These are phyloP conservation scores for Entomortierella chlamydospora DNA, from an alignment of 192 early-diverging fungal genomes.

Conservation along the genomic window DNA sequence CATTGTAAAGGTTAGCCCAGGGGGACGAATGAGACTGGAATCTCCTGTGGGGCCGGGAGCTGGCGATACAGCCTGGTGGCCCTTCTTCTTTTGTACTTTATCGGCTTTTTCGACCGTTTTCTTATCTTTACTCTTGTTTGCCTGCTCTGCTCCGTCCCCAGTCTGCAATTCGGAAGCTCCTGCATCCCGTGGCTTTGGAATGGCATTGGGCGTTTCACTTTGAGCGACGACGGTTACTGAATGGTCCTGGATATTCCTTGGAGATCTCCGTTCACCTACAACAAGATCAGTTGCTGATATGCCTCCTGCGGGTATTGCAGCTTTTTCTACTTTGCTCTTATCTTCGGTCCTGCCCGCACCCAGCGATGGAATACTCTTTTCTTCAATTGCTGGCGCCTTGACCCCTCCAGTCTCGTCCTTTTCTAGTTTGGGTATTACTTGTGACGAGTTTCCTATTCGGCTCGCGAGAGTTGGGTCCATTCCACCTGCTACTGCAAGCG, in stretches of 20 bases:
- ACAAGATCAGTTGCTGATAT: slow-evolving; percentile 18
- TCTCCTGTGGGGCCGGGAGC: slow-evolving; percentile 22
- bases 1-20: slow-evolving; percentile 59
- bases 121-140: slow-evolving; percentile 10
- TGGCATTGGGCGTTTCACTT: neutral
- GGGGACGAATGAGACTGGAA: slow-evolving; percentile 41
- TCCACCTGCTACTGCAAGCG: slow-evolving; percentile 46
- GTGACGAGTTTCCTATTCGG: slow-evolving; percentile 16
- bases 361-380: slow-evolving; percentile 5
- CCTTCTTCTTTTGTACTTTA: slow-evolving; percentile 26
- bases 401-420: neutral
- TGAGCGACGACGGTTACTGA: slow-evolving; percentile 4
- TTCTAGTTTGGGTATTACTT: slow-evolving; percentile 17
- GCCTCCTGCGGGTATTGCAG: neutral
- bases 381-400: neutral
- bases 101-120: slow-evolving; percentile 11
- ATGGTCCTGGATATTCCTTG: slow-evolving; percentile 36
- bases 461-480: slow-evolving; percentile 45
- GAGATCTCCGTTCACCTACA: slow-evolving; percentile 24
- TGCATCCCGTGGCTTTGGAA: neutral
- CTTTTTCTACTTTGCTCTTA: neutral
- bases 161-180: neutral
- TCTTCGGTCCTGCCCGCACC: neutral
- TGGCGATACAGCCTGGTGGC: slow-evolving; percentile 24
- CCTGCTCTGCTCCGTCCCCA: neutral